Evolutionary conservation across 805 yeast genomes (phyloP).

Genomic region (Jamesozyma hellenica): DNA sequence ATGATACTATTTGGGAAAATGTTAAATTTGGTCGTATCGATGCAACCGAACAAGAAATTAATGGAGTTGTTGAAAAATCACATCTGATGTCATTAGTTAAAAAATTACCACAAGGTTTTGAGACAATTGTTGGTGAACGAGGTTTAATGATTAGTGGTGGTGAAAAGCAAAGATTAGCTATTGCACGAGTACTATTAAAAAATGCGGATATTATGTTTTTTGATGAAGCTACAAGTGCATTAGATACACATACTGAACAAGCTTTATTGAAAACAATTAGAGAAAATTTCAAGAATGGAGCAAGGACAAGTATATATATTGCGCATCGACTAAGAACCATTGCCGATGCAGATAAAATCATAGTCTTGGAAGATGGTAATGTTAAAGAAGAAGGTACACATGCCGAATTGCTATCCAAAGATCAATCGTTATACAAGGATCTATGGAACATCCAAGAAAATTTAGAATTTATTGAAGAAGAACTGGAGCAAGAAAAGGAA

Average conservation of each 20-base stretch:
- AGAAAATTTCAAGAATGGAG: slow-evolving; percentile 45
- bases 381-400: slow-evolving; percentile 90
- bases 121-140: slow-evolving; percentile 88
- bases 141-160: slow-evolving; percentile 99
- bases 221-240: slow-evolving; percentile 94
- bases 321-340: slow-evolving; percentile 92
- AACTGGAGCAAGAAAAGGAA: slow-evolving; percentile 19
- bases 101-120: slow-evolving; percentile 72
- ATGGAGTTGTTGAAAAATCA: slow-evolving; percentile 54
- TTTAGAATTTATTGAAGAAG: slow-evolving; percentile 40
- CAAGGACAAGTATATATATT: slow-evolving; percentile 74
- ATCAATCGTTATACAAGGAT: slow-evolving; percentile 58
- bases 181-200: slow-evolving; percentile 81
- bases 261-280: slow-evolving; percentile 66
- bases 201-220: slow-evolving; percentile 84
- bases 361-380: slow-evolving; percentile 67
- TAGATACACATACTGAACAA: slow-evolving; percentile 94
- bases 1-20: slow-evolving; percentile 80
- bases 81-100: slow-evolving; percentile 51
- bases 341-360: slow-evolving; percentile 88
- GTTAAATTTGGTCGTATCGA: slow-evolving; percentile 73
- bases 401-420: slow-evolving; percentile 41
- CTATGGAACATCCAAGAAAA: slow-evolving; percentile 92
- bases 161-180: slow-evolving; percentile 90
- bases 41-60: slow-evolving; percentile 66